Conservation (phyloP, 148 eudicot species). For the Rhododendron ferrugineum region DNA sequence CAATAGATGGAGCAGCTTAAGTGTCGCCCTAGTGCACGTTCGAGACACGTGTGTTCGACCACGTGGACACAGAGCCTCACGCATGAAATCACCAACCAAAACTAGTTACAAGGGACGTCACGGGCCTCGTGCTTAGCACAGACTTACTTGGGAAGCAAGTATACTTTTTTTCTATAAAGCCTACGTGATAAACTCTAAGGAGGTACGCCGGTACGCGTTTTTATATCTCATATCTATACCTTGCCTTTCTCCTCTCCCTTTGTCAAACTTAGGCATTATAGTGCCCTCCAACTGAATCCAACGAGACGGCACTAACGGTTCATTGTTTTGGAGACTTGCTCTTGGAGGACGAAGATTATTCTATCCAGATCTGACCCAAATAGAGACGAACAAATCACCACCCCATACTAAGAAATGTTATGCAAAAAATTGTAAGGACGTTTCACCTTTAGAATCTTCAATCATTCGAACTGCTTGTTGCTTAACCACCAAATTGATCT, state of each 20-base stretch:
- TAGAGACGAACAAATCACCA: neutral
- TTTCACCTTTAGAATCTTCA: constrained; percentile 7
- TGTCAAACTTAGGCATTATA: too few species aligned
- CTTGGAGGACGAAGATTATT: too few species aligned
- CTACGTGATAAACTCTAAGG: neutral
- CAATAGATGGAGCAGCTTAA: neutral
- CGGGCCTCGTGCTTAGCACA: neutral
- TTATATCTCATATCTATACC: neutral
- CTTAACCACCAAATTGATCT: neutral
- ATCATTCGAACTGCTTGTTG: neutral
- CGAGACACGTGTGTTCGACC: neutral
- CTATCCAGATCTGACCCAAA: neutral
- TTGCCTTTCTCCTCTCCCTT: neutral
- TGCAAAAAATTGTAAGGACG: neutral
- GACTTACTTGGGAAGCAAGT: neutral
- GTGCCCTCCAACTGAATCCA: too few species aligned
- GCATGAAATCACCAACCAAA: neutral
- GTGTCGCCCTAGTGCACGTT: neutral
- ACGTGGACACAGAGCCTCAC: neutral
- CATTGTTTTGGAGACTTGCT: neutral
- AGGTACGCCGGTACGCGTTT: too few species aligned
- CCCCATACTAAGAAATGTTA: neutral
- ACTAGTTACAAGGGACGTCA: neutral
- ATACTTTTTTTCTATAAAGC: too few species aligned
- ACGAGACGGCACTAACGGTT: neutral